Base-by-base conservation (phyloP, 2,329 filamentous ascomycete genomes). In the Sarocladiaceae sp. region DNA sequence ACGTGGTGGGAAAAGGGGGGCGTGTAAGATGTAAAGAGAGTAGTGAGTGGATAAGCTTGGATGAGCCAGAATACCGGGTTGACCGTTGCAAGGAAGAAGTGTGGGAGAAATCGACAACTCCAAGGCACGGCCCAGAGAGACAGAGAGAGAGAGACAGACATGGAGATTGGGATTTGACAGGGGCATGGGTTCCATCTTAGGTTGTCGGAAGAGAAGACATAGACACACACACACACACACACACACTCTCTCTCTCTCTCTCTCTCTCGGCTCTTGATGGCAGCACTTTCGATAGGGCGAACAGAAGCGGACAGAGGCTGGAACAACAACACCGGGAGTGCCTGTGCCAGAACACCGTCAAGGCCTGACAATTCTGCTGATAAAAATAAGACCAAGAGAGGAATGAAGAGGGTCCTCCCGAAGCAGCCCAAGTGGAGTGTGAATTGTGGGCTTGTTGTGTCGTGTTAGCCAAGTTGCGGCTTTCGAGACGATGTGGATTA, bases 21-120 rank as follows among this genome's bases (percentile, higher is more conserved):
- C 15, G 23, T 41, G 37, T 41, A 29, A 29, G 37, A 15, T 19
- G 33, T 19, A 19, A 35, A 35, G 15, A 35, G 33, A 19, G 16
- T 4, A 19, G 4, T 24, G 20, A 4, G 34, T 6, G 15, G 34
- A 29, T 24, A 41, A 41, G 37, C 7, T 21, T 16, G 12, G 13
- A 39, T 21, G 37, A 41, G 21, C 37, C 37, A 41, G 29, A 41
- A 9, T n/a, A 41, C 24, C 15, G 37, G 37, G 37, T 41, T 29
- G 23, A 29, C 10, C 4, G 24, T 27, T 29, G 37, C 6, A 6
- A 19, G 18, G 9, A 24, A 7, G 21, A 19, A 20, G 12, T 10
- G 6, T 4, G 33, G 10, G 15, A 19, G 21, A 7, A 20, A 35
- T 19, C 10, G n/a, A 15, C n/a, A 33, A 11, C 12, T 11, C 31